A percentile compares a stretch with the other conserved stretches of the same genome.
Conservation (phyloP, 1,284 basidiomycete species). For the Naganishia cerealis region DNA sequence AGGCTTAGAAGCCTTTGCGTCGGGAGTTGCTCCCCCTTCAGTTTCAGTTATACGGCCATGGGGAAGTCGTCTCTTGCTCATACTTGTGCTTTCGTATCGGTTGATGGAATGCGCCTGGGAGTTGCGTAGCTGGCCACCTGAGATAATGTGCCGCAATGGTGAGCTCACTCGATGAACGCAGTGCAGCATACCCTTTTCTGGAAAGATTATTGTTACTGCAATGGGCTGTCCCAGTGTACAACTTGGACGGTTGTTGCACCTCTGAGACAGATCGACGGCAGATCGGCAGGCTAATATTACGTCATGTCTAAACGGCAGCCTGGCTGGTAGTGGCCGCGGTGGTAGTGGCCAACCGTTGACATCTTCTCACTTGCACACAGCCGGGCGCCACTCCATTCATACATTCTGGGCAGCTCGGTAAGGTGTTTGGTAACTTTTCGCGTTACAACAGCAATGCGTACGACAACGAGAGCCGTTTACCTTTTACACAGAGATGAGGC, state of each 20-base stretch:
- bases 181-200: background rate
- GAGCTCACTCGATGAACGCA: background rate
- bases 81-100: background rate
- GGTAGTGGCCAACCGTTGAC: too few species aligned
- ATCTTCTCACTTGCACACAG: too few species aligned
- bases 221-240: background rate
- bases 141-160: background rate
- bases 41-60: background rate
- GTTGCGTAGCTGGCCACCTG: background rate
- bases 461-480: too few species aligned
- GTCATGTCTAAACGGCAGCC: background rate
- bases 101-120: background rate
- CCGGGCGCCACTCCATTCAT: too few species aligned
- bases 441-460: too few species aligned
- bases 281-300: background rate
- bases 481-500: too few species aligned
- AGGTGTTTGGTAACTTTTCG: too few species aligned
- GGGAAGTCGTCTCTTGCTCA: background rate
- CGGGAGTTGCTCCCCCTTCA: background rate
- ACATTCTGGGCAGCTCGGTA: too few species aligned
- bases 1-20: background rate
- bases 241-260: background rate
- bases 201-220: background rate
- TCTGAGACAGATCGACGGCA: constrained; percentile 3
- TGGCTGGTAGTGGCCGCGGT: too few species aligned